Percentiles rank a stretch among this genome's conserved stretches.
Conservation (phyloP, 208 protist genomes). For the Leishmania tropica region DNA sequence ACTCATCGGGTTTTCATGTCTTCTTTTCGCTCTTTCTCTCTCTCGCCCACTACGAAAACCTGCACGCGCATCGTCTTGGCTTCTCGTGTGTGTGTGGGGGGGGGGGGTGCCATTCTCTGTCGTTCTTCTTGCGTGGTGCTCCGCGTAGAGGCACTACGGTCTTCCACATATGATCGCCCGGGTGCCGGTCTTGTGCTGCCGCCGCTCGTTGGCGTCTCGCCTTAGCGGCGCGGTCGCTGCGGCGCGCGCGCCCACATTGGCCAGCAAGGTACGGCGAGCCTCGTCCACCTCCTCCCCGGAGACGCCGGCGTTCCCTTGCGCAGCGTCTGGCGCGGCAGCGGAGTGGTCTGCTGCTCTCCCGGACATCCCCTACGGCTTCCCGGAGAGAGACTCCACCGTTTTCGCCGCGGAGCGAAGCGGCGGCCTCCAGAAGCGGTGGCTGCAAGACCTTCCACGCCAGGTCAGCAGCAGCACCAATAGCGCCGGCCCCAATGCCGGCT, state of each 20-base stretch:
- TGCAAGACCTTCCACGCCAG: constrained; percentile 24
- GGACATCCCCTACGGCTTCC: constrained; percentile 49
- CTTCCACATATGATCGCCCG: neutral
- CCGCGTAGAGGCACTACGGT: neutral
- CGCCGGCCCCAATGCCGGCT: neutral
- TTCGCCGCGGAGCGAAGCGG: constrained; percentile 68
- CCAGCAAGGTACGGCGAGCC: neutral
- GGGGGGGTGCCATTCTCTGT: neutral
- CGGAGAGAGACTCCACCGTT: constrained; percentile 7
- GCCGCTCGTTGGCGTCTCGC: neutral
- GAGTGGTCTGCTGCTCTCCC: constrained; percentile 32
- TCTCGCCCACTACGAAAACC: neutral
- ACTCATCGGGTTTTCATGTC: neutral
- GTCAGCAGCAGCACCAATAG: neutral
- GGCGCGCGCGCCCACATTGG: neutral
- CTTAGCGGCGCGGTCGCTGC: neutral
- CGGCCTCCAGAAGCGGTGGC: constrained; percentile 52
- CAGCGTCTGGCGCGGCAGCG: neutral
- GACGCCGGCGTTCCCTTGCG: neutral
- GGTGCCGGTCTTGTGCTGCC: neutral
- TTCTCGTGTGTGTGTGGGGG: neutral
- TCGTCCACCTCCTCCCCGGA: neutral
- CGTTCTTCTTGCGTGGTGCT: neutral
- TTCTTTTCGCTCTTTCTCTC: neutral
- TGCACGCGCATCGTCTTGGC: neutral